These are phyloP conservation scores for Diaporthe citrichinensis DNA, from an alignment of 2,329 filamentous ascomycete genomes.

Conservation along the genomic window DNA sequence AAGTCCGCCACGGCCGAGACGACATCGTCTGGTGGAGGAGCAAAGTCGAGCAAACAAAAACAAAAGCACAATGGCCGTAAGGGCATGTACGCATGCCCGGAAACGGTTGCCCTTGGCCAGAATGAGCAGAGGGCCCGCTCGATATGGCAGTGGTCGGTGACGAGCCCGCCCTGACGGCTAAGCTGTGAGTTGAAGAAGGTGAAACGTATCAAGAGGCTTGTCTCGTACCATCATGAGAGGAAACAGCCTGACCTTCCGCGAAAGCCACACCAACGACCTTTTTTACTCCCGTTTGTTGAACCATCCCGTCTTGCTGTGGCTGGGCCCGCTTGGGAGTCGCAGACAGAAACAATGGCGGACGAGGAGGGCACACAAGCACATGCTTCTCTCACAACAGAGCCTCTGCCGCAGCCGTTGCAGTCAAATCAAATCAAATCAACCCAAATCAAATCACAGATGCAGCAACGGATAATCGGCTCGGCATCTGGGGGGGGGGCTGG, in stretches of 20 bases:
- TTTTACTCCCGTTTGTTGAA: not conserved
- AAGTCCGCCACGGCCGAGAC: not conserved
- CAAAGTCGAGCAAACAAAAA: not conserved
- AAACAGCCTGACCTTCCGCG: not conserved
- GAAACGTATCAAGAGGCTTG: slow-evolving; percentile 38
- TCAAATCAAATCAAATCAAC: not conserved
- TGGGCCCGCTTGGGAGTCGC: not conserved
- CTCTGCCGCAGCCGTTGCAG: not conserved
- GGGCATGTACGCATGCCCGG: not conserved
- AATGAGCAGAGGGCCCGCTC: not conserved
- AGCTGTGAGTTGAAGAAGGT: slow-evolving; percentile 4
- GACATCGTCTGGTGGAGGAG: not conserved
- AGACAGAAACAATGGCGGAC: not conserved
- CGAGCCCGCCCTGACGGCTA: not conserved
- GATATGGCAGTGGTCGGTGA: not conserved
- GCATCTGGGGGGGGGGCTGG: not conserved
- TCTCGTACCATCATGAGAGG: slow-evolving; percentile 18
- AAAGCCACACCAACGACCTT: not conserved
- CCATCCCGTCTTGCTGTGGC: not conserved
- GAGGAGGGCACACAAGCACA: not conserved
- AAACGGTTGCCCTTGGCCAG: not conserved
- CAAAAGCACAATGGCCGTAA: not conserved
- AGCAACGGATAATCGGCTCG: slow-evolving; percentile 28
- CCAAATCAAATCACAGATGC: slow-evolving; percentile 7
- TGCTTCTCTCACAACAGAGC: not conserved